phyloP scores from a whole-genome alignment of 2,329 filamentous ascomycete species.

The Penicillium sp. region DNA sequence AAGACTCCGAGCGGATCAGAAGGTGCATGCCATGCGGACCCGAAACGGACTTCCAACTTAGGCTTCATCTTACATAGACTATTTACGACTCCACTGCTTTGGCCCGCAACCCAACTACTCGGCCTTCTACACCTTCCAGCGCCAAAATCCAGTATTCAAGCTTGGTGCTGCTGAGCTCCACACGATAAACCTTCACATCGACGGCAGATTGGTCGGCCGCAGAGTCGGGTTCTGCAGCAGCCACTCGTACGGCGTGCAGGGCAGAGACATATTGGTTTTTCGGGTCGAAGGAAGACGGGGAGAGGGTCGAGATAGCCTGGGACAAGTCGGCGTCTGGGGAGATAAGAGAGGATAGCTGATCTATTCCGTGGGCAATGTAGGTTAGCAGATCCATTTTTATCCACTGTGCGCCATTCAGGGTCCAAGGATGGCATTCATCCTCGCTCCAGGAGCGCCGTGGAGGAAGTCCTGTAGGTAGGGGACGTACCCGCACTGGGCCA shows the following conservation, averaged over 20 bases:
- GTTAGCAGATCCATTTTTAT: constrained; percentile 8
- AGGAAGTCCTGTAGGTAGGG: background rate
- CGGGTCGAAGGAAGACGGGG: constrained; percentile 66
- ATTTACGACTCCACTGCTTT: constrained; percentile 64
- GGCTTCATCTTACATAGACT: too few relatives aligned
- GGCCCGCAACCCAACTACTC: constrained; percentile 71
- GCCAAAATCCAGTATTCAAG: constrained; percentile 76
- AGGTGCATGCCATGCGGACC: background rate
- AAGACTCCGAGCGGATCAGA: background rate
- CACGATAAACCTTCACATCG: constrained; percentile 68
- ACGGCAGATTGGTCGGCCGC: constrained; percentile 30
- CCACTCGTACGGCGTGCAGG: constrained; percentile 50
- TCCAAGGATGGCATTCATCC: background rate
- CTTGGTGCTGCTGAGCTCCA: constrained; percentile 57
- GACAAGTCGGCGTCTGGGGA: constrained; percentile 28
- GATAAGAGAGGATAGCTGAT: constrained; percentile 64
- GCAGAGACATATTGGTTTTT: constrained; percentile 57
- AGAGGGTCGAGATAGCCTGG: constrained; percentile 54
- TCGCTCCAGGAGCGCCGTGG: background rate
- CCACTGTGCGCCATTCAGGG: constrained; percentile 4
- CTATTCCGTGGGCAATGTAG: constrained; percentile 38
- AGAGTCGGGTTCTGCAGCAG: constrained; percentile 35
- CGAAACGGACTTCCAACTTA: too few relatives aligned
- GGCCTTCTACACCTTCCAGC: constrained; percentile 52
- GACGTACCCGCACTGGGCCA: constrained; percentile 35